Evolutionary conservation across 1,284 basidiomycete genomes (phyloP).

Genomic region (Cutaneotrichosporon mucoides): DNA sequence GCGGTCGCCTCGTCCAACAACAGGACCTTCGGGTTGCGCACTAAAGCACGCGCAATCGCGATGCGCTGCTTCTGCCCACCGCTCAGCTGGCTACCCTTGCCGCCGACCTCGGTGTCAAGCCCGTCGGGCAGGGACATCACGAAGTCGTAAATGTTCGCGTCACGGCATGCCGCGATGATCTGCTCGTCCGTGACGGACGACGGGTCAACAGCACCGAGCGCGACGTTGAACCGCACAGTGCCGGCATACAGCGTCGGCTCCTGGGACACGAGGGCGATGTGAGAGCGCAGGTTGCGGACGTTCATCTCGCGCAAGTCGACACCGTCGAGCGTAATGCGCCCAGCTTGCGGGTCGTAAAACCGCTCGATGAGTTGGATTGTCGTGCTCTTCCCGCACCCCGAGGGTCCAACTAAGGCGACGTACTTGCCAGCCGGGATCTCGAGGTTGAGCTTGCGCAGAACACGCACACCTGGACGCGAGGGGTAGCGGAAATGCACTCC

Average conservation of each 20-base stretch:
- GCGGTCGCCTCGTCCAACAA: constrained; percentile 89
- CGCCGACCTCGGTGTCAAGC: constrained; percentile 88
- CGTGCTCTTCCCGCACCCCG: constrained; percentile 61
- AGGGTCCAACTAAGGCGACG: constrained; percentile 84
- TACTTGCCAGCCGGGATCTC: constrained; percentile 80
- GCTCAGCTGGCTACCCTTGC: constrained; percentile 86
- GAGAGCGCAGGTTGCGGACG: constrained; percentile 73
- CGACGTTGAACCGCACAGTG: constrained; percentile 78
- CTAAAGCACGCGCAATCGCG: constrained; percentile 88
- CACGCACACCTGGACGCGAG: constrained; percentile 79
- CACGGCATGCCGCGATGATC: constrained; percentile 72
- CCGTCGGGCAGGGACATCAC: constrained; percentile 79
- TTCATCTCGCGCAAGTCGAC: constrained; percentile 74
- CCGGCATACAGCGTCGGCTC: constrained; percentile 89
- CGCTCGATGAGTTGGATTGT: constrained; percentile 55
- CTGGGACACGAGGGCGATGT: constrained; percentile 86
- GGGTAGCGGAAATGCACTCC: constrained; percentile 91
- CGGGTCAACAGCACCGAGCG: constrained; percentile 80
- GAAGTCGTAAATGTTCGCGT: constrained; percentile 85
- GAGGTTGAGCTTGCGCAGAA: constrained; percentile 72
- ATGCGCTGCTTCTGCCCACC: constrained; percentile 73
- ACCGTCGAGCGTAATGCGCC: constrained; percentile 62
- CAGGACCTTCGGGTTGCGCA: constrained; percentile 88
- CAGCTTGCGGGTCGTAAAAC: constrained; percentile 54
- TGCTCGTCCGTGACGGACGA: constrained; percentile 83